Evolutionary conservation across 2,329 filamentous ascomycete genomes (phyloP), one percentile per base, ranked within the genome.

Genomic region (Knufia petricola): DNA sequence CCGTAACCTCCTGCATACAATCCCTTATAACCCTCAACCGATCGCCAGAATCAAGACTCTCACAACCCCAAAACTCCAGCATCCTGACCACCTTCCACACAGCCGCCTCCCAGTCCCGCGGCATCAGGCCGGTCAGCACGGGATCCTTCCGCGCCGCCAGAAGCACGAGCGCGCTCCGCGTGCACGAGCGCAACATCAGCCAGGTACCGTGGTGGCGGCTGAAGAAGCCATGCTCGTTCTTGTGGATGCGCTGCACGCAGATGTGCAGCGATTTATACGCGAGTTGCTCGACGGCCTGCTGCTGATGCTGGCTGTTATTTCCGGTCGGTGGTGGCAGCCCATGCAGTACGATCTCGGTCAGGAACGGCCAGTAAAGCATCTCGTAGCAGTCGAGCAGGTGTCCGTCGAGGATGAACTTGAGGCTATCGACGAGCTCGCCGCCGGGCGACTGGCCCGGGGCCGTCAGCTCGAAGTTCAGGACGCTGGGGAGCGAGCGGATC

Each of bases 351-450:
- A 58, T 59, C 32, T 62, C 60, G 1, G 61, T 58, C 24, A 66
- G 56, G 34, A 64, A 66, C 4, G 61, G 62, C 57, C 63, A 66
- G 49, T 66, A 66, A 55, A 66, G 66, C 57, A 61, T 62, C 49
- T 66, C 64, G 34, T 65, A 63, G 49, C 62, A 66, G 49, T 66
- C 62, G 13, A 65, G 58, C 3, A 65, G 54, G 46, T 66, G 63
- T 3, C 60, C 63, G 20, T 57, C 58, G 8, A 66, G 60, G 20
- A 66, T 63, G 44, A 66, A 64, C 48, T 60, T 60, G 3, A 66
- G 56, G 15, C 59, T 59, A 30, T 64, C 61, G 39, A 64, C 52
- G 53, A 56, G 23, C 34, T 60, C 55, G 42, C 55, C 59, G 15
- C 55, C 47, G 7, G 46, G 46, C 15, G 34, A 41, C 13, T 21